Conservation (phyloP, 306 rosid genomes). For the Acacia confusa region DNA sequence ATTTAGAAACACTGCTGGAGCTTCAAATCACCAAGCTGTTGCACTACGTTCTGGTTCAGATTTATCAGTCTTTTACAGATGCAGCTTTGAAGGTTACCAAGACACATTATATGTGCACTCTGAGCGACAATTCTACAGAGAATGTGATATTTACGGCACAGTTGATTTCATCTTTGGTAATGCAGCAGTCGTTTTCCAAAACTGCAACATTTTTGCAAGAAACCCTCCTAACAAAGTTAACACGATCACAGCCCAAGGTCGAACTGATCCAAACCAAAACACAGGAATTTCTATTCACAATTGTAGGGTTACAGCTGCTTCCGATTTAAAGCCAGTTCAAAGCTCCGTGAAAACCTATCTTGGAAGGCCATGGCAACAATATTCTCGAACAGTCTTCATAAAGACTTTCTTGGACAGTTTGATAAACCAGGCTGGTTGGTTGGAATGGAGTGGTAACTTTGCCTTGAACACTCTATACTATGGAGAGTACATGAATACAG, state of each 20-base stretch:
- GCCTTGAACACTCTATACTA: no score
- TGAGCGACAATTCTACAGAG: constrained; percentile 58
- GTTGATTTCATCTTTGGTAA: constrained; percentile 38
- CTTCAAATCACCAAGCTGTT: no score
- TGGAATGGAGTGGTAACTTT: no score
- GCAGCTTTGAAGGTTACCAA: constrained; percentile 72
- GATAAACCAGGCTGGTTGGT: no score
- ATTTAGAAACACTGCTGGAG: no score
- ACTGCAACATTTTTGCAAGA: constrained; percentile 52
- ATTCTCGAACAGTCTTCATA: no score
- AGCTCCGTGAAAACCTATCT: no score
- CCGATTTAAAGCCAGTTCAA: constrained; percentile 26
- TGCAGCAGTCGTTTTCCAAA: constrained; percentile 55
- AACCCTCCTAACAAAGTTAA: constrained; percentile 53
- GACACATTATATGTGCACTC: constrained; percentile 71
- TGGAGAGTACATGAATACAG: neutral
- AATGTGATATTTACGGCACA: constrained; percentile 36
- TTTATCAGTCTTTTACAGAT: constrained; percentile 56
- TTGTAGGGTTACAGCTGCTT: constrained; percentile 33
- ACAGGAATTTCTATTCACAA: constrained; percentile 64
- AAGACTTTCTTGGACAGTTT: no score
- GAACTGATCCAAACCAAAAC: constrained; percentile 62
- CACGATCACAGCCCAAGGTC: constrained; percentile 66
- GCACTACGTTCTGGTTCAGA: no score
- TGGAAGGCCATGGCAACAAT: no score